Percentiles rank a stretch among this genome's conserved stretches.
These are phyloP conservation scores for Phialemonium atrogriseum DNA, from an alignment of 2,329 filamentous ascomycete genomes.

Conservation along the genomic window DNA sequence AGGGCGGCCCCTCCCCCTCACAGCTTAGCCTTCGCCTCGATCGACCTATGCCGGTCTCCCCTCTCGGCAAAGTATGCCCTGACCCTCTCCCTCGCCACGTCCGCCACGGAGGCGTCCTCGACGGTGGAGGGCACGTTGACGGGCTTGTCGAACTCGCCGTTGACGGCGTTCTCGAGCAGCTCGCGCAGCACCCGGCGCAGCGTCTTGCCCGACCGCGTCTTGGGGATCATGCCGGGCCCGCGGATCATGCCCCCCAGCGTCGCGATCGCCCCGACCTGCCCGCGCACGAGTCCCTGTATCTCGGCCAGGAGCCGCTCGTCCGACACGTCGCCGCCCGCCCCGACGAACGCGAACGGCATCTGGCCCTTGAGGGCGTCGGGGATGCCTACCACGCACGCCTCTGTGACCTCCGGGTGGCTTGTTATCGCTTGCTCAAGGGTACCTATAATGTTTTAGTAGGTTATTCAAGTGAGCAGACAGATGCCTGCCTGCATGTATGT, in stretches of 20 bases:
- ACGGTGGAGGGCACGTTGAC: conserved; percentile 77
- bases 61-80: conserved; percentile 63
- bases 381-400: conserved; percentile 79
- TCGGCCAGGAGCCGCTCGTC: conserved; percentile 41
- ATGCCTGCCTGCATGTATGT: too few relatives aligned
- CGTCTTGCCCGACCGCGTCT: conserved; percentile 89
- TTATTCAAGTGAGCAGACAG: conserved; percentile 15
- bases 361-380: conserved; percentile 84
- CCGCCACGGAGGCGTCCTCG: conserved; percentile 69
- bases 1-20: too few relatives aligned
- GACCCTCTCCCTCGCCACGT: conserved; percentile 63
- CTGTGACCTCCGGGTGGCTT: conserved; percentile 67
- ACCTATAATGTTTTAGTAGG: conserved; percentile 36
- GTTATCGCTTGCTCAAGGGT: conserved; percentile 88
- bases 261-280: conserved; percentile 82
- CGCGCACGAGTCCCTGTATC: conserved; percentile 64
- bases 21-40: conserved; percentile 43
- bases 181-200: conserved; percentile 73
- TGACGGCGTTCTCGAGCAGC: conserved; percentile 72
- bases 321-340: conserved; percentile 45
- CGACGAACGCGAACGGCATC: conserved; percentile 83
- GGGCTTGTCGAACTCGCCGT: conserved; percentile 62
- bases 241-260: conserved; percentile 79
- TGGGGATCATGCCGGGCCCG: conserved; percentile 79
- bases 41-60: conserved; percentile 29